A percentile compares a stretch with the other conserved stretches of the same genome.
phyloP scores from a whole-genome alignment of 129 eudicot species.

The Flaveria ramosissima region DNA sequence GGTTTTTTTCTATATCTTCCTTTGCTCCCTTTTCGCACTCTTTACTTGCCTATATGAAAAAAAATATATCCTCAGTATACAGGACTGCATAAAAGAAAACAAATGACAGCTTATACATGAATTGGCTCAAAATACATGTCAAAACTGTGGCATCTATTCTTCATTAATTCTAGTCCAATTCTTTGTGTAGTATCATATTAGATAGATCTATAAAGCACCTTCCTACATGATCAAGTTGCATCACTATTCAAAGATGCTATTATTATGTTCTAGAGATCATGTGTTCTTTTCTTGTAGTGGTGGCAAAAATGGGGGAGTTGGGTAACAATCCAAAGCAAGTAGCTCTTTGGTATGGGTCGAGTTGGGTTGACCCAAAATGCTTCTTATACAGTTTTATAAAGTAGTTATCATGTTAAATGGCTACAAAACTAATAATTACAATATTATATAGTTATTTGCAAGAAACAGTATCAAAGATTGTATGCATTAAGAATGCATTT shows the following conservation, averaged over 20 bases:
- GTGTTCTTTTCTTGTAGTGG: slow-evolving; percentile 3
- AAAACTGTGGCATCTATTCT: neutral
- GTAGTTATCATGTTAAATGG: neutral
- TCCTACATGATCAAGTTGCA: neutral
- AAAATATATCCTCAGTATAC: neutral
- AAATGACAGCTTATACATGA: neutral
- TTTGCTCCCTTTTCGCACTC: slow-evolving; percentile 19
- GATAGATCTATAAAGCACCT: no score
- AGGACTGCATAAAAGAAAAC: slow-evolving; percentile 1
- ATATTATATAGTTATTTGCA: neutral
- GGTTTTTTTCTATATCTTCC: slow-evolving; percentile 20
- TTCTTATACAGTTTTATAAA: neutral
- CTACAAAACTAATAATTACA: neutral
- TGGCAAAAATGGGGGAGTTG: neutral
- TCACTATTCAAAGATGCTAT: neutral
- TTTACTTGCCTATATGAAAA: slow-evolving; percentile 21
- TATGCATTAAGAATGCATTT: neutral
- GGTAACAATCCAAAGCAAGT: neutral
- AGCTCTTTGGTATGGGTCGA: neutral
- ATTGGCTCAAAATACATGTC: neutral
- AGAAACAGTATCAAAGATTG: neutral
- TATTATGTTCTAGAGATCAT: neutral
- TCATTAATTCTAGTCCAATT: neutral
- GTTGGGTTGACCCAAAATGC: slow-evolving; percentile 3
- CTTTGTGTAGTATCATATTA: no score